Base-by-base conservation (phyloP, 2,329 filamentous ascomycete species). In the Ilyonectria mors-panacis region DNA sequence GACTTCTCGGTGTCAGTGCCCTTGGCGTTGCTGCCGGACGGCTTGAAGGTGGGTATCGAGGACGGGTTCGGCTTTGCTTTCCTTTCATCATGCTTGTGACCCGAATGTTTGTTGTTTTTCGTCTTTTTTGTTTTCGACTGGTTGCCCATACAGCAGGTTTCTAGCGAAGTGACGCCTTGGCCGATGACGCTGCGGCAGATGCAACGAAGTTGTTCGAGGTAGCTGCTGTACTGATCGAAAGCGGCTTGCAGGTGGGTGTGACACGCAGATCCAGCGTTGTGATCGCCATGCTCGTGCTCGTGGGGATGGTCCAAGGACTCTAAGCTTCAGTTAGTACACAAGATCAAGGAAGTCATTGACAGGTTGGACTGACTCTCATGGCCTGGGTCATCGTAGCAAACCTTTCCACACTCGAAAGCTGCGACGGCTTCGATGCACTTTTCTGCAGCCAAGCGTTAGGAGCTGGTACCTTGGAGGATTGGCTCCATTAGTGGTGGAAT, bases 181-280 rank as follows among this genome's bases (percentile, higher is more conserved):
- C 78, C 78, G 50, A 81, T 73, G 26, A 80, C 72, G 57, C 70
- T 76, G 39, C 78, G 79, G 68, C 80, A 81, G 66, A 81, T 81
- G 70, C 80, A 81, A 2, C 79, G 79, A n/a, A 78, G 78, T 10
- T 76, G 74, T 48, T 80, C 76, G n/a, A 81, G 75, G 54, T 80
- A 80, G 59, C 73, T 74, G 64, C 72, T 77, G 57, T 81, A 81
- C 50, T 78, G 76, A 19, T 79, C 75, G 50, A 81, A 78, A 1
- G 80, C 79, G 26, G 73, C 74, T 55, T 68, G 64, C 1, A 81
- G 72, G 55, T 81, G 80, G 35, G 74, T 74, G 42, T 58, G 75
- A 53, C 80, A 81, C 8, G 80, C 78, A 7, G 70, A 67, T 10
- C 66, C 64, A 3, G 63, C 0, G 2, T 61, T 10, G 8, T 71